Base-by-base conservation (phyloP, 306 rosid species). In the Castanospermum australe region DNA sequence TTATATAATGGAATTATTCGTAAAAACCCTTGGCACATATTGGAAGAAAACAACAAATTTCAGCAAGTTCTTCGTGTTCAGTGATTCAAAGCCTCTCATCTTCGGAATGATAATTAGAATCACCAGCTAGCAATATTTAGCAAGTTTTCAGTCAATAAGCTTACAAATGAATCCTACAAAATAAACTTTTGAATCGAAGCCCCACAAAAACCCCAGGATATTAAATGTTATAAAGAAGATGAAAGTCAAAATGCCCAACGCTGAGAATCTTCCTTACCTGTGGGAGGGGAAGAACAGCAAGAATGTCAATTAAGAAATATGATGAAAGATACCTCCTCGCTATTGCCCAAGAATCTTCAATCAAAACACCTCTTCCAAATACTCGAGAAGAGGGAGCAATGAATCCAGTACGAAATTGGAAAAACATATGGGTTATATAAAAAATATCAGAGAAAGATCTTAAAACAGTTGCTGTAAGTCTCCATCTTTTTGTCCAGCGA, bases 371-470 rank as follows among this genome's bases (percentile, higher is more conserved):
- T 84, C 98, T 90, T 80, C 98, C 97, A 80, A 93, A 93, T 56
- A 92, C 94, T 44, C 97, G 92, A 50, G 97, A 94, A 83, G 97
- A 84, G 24, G 97, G 98, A 71, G 94, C 92, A 75, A 94, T 91
- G 82, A 92, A 94, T 76, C 97, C 96, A 64, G 92, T 92, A 20
- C 81, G 91, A 65, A 92, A 94, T 18, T 92, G 95, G 77, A 94
- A 90, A 76, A 94, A 67, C 57, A 94, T 92, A 85, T 87, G 98
- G 68, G 86, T 70, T 71, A 93, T 75, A 77, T 93, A 88, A 82
- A 91, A 90, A 48, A 84, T 75, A 77, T 94, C 98, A 1, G 92
- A 89, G 78, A 92, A 89, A 41, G 92, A 83, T 64, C 97, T 93
- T 75, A 94, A 82, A 41, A 89, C 84, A 69, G 88, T 90, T n/a